phyloP scores from a whole-genome alignment of 192 early-diverging fungal genomes.

The Linnemannia zychae region DNA sequence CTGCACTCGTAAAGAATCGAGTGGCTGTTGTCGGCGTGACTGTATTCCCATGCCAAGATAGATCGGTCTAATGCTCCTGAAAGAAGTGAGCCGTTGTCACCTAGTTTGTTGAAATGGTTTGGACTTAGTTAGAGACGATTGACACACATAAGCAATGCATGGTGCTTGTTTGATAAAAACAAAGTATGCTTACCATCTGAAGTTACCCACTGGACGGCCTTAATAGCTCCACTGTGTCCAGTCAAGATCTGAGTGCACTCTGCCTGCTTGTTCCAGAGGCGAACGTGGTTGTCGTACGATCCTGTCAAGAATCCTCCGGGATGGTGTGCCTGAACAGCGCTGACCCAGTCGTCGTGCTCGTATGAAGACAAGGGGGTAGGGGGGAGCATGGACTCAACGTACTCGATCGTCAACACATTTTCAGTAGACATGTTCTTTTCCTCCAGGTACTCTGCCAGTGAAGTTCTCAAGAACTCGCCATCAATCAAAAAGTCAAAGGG shows the following conservation, averaged over 20 bases:
- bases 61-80: slow-evolving; percentile 78
- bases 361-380: slow-evolving; percentile 83
- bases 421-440: slow-evolving; percentile 78
- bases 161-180: background rate
- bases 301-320: slow-evolving; percentile 76
- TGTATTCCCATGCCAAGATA: slow-evolving; percentile 76
- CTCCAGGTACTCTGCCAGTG: slow-evolving; percentile 81
- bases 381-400: slow-evolving; percentile 92
- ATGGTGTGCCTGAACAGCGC: slow-evolving; percentile 71
- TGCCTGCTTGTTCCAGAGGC: slow-evolving; percentile 86
- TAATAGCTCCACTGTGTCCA: slow-evolving; percentile 81
- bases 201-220: slow-evolving; percentile 79
- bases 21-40: slow-evolving; percentile 55
- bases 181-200: slow-evolving; percentile 59
- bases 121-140: background rate
- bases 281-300: slow-evolving; percentile 86
- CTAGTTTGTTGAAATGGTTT: slow-evolving; percentile 15
- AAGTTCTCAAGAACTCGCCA: slow-evolving; percentile 89
- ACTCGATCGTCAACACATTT: slow-evolving; percentile 89
- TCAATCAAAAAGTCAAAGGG: slow-evolving; percentile 96
- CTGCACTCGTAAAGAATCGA: slow-evolving; percentile 75
- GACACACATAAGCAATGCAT: background rate
- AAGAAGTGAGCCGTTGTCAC: slow-evolving; percentile 59
- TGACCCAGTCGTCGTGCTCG: slow-evolving; percentile 97
- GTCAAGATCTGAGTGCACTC: slow-evolving; percentile 74